Base-by-base conservation (phyloP, 176 grass and related monocot species). In the Cenchrus purpureus region DNA sequence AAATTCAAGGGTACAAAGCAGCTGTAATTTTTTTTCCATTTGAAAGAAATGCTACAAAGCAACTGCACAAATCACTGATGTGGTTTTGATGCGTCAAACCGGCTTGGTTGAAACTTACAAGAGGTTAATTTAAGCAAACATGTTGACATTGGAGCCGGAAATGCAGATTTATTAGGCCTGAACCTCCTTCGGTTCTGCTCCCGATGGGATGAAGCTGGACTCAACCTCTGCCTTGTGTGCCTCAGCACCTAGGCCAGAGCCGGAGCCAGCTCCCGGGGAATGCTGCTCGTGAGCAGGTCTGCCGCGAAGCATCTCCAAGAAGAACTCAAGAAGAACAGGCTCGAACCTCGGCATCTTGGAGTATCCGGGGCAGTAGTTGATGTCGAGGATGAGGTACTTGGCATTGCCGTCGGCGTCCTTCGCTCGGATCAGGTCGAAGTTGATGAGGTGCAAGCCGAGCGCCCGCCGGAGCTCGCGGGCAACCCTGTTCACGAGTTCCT, bases 321-420 rank as follows among this genome's bases (percentile, higher is more conserved):
- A 97, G 82, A 97, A 97, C 9, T 97, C 84, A 0, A 85, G 87
- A 28, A 97, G 74, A 14, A 86, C 89, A 0, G 64, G 68, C 81
- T 97, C 94, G 22, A 93, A 97, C 0, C 75, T 67, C 0, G 91
- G 87, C 94, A 94, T 94, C 79, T 97, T 97, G 50, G 94, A 86
- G 86, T 92, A 97, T 0, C 91, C 91, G 0, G 91, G 94, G 64
- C 92, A 97, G 84, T 97, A 97, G 61, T 97, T 97, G 68, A 97
- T 97, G 83, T 97, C 94, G 40, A 97, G 90, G 77, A 97, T 49
- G 51, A 94, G 83, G 78, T 92, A 92, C 34, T 78, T 81, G 57
- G 66, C 82, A 6, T 88, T 69, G n/a, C 71, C 71, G 1, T 49
- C n/a, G 16, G 28, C 25, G 43, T 42, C 83, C 64, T 20, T 84